These are phyloP conservation scores for Phytophthora sojae DNA, from an alignment of 352 stramenopile genomes.

Conservation along the genomic window DNA sequence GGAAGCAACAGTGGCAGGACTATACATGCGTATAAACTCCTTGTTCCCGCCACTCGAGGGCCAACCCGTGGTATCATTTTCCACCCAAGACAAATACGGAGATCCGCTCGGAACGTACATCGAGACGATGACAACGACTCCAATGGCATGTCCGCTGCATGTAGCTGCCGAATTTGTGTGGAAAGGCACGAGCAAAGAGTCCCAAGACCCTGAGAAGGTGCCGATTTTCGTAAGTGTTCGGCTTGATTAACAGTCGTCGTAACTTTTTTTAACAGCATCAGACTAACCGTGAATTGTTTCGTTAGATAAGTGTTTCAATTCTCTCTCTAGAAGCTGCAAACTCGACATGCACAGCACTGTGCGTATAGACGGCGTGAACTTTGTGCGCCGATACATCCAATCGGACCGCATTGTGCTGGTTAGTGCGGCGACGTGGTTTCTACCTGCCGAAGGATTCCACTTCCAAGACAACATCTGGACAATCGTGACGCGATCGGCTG, in stretches of 20 bases:
- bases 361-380: constrained; percentile 28
- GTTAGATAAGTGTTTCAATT: constrained; percentile 22
- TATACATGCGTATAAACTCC: constrained; percentile 20
- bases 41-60: constrained; percentile 11
- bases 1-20: constrained; percentile 4
- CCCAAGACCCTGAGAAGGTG: constrained; percentile 27
- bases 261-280: background rate
- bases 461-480: constrained; percentile 38
- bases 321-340: constrained; percentile 28
- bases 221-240: constrained; percentile 21
- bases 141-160: constrained; percentile 25
- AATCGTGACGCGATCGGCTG: constrained; percentile 20
- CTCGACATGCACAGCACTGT: constrained; percentile 20
- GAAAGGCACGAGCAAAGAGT: constrained; percentile 13
- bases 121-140: constrained; percentile 24
- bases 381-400: constrained; percentile 25
- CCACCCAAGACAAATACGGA: constrained; percentile 8
- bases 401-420: constrained; percentile 29
- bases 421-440: constrained; percentile 18
- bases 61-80: constrained; percentile 7
- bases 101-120: constrained; percentile 23
- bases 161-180: constrained; percentile 26
- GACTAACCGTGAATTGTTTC: background rate
- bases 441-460: constrained; percentile 24
- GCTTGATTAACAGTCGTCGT: background rate